Evolutionary conservation across 1,284 basidiomycete species (phyloP).

Genomic region (Sparassis latifolia): DNA sequence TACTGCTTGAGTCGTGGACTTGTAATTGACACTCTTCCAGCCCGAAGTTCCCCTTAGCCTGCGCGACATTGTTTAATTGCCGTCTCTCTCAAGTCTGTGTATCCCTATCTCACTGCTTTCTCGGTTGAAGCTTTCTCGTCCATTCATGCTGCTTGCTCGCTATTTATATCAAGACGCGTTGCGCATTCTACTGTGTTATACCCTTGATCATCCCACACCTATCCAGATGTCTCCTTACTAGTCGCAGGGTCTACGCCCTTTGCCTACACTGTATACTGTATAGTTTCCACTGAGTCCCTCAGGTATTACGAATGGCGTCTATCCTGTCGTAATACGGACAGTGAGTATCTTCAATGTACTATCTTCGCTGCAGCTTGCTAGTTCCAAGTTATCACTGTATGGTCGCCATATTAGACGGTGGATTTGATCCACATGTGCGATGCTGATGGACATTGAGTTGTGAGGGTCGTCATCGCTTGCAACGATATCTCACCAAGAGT

Average conservation of each 20-base stretch:
- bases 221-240: slow-evolving; percentile 64
- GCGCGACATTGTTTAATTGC: slow-evolving; percentile 74
- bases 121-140: slow-evolving; percentile 28
- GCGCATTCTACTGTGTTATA: slow-evolving; percentile 46
- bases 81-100: slow-evolving; percentile 52
- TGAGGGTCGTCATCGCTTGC: neutral
- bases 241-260: slow-evolving; percentile 39
- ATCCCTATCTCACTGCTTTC: slow-evolving; percentile 61
- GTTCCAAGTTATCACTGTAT: slow-evolving; percentile 18
- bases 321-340: slow-evolving; percentile 38
- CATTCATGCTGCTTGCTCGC: slow-evolving; percentile 27
- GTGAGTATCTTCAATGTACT: slow-evolving; percentile 69
- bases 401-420: slow-evolving; percentile 66
- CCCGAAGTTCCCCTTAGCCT: slow-evolving; percentile 84
- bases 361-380: slow-evolving; percentile 70
- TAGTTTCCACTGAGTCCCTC: slow-evolving; percentile 38
- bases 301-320: slow-evolving; percentile 34
- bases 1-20: neutral
- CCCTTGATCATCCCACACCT: slow-evolving; percentile 52
- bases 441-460: slow-evolving; percentile 28
- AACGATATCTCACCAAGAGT: slow-evolving; percentile 36
- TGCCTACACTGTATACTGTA: slow-evolving; percentile 62
- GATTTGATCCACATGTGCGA: slow-evolving; percentile 64
- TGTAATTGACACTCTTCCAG: slow-evolving; percentile 31
- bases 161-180: slow-evolving; percentile 38